phyloP scores from a whole-genome alignment of 345 rosid species.

The Rhodamnia argentea region DNA sequence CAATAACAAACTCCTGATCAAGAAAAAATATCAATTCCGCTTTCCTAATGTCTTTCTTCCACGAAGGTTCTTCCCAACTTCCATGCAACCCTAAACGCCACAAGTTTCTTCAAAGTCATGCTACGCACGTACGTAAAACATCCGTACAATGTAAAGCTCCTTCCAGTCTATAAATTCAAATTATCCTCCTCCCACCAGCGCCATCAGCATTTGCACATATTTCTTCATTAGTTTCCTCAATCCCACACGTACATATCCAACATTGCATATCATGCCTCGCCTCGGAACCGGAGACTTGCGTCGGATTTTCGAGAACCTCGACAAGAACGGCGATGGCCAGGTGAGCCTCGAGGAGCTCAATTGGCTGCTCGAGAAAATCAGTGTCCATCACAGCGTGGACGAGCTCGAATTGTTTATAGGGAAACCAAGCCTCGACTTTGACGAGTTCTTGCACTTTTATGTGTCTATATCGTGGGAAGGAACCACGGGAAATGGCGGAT shows the following conservation, averaged over 20 bases:
- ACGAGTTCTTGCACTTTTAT: slow-evolving; percentile 52
- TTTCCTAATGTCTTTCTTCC: background rate
- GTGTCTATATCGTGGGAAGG: slow-evolving; percentile 18
- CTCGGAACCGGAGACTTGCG: slow-evolving; percentile 33
- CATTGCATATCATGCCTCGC: slow-evolving; percentile 16
- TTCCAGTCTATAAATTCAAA: no score
- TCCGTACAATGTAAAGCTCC: no score
- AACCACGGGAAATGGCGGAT: background rate
- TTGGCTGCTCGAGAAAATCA: slow-evolving; percentile 57
- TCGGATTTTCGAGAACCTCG: slow-evolving; percentile 53
- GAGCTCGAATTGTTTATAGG: slow-evolving; percentile 58
- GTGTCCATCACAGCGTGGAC: slow-evolving; percentile 14
- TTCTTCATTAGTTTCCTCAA: no score
- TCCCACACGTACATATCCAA: no score
- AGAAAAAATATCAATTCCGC: background rate
- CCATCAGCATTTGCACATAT: no score
- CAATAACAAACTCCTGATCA: background rate
- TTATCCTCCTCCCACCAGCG: no score
- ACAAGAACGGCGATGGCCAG: slow-evolving; percentile 57
- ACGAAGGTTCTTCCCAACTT: background rate
- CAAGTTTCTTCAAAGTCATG: background rate
- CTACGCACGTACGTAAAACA: no score
- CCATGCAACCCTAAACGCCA: background rate
- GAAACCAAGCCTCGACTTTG: slow-evolving; percentile 35
- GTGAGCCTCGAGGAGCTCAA: slow-evolving; percentile 60